phyloP scores from a whole-genome alignment of 2,329 filamentous ascomycete genomes.

The Hymenoscyphus salicellus region DNA sequence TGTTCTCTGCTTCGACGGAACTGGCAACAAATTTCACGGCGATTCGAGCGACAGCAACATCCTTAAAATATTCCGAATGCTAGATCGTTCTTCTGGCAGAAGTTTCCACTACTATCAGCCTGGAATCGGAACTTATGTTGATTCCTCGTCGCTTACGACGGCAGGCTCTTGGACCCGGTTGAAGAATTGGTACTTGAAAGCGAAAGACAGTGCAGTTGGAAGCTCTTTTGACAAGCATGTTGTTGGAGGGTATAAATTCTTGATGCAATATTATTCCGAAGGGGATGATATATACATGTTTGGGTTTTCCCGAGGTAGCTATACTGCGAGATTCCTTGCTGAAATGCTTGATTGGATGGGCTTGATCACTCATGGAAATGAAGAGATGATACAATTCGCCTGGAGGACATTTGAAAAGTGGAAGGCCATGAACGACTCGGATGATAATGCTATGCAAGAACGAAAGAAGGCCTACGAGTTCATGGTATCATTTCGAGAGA shows the following conservation, averaged over 20 bases:
- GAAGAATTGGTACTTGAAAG: conserved; percentile 45
- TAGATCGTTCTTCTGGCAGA: conserved; percentile 11
- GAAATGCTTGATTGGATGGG: conserved; percentile 85
- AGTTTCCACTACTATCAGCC: conserved; percentile 19
- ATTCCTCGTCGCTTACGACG: conserved; percentile 2
- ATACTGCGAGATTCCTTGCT: conserved; percentile 71
- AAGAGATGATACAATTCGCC: conserved; percentile 79
- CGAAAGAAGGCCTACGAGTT: conserved; percentile 66
- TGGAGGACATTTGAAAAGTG: conserved; percentile 79
- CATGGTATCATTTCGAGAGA: conserved; percentile 77
- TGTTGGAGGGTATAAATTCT: conserved; percentile 76
- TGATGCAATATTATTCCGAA: conserved; percentile 70
- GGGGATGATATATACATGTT: conserved; percentile 69
- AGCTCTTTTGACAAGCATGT: conserved; percentile 80
- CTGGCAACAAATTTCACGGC: conserved; percentile 16
- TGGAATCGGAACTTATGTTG: conserved; percentile 19
- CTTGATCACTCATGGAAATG: conserved; percentile 75
- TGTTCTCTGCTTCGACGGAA: conserved; percentile 20
- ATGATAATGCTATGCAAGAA: conserved; percentile 43
- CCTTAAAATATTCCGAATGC: conserved; percentile 19
- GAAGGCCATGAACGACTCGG: conserved; percentile 49
- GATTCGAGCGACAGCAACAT: conserved; percentile 19
- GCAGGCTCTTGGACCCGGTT: conserved; percentile 4
- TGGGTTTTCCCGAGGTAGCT: conserved; percentile 70
- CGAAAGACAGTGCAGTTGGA: conserved; percentile 76